A percentile compares a stretch with the other conserved stretches of the same genome.
Conservation (phyloP, 2,329 filamentous ascomycete genomes). For the Eutypella sp. region DNA sequence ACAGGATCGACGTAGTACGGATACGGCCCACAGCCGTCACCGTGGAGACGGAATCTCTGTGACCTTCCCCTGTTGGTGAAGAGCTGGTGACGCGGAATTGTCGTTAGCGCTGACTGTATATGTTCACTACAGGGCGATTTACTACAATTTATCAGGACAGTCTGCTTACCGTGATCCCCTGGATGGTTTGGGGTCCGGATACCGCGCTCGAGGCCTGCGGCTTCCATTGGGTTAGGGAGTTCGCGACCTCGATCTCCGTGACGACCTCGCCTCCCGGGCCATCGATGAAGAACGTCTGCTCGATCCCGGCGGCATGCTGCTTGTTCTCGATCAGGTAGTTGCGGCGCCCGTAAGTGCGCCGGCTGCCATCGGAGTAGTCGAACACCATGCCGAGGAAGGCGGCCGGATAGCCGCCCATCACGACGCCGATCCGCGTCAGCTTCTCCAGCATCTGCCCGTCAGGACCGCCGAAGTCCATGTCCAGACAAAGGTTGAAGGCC, state of each 20-base stretch:
- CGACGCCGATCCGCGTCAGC: constrained; percentile 7
- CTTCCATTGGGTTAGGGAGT: too few relatives aligned
- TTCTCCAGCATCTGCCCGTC: constrained; percentile 6
- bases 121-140: too few relatives aligned
- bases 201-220: too few relatives aligned
- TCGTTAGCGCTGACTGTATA: background rate
- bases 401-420: constrained; percentile 11
- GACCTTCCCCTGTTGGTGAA: constrained; percentile 8
- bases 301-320: constrained; percentile 2
- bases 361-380: constrained; percentile 12
- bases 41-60: constrained; percentile 6
- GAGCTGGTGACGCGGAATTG: constrained; percentile 2
- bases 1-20: background rate
- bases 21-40: background rate
- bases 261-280: constrained; percentile 13
- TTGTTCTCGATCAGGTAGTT: background rate
- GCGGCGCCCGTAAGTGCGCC: constrained; percentile 13
- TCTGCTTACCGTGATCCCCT: constrained; percentile 8
- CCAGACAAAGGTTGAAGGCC: constrained; percentile 13
- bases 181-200: constrained; percentile 7
- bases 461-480: constrained; percentile 15
- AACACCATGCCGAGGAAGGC: constrained; percentile 15
- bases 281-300: constrained; percentile 12
- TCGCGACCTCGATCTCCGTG: constrained; percentile 4
- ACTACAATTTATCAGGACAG: too few relatives aligned